Percentiles rank a stretch among this genome's conserved stretches.
phyloP scores from a whole-genome alignment of 352 stramenopile genomes.

The Globisporangium camurandrum region DNA sequence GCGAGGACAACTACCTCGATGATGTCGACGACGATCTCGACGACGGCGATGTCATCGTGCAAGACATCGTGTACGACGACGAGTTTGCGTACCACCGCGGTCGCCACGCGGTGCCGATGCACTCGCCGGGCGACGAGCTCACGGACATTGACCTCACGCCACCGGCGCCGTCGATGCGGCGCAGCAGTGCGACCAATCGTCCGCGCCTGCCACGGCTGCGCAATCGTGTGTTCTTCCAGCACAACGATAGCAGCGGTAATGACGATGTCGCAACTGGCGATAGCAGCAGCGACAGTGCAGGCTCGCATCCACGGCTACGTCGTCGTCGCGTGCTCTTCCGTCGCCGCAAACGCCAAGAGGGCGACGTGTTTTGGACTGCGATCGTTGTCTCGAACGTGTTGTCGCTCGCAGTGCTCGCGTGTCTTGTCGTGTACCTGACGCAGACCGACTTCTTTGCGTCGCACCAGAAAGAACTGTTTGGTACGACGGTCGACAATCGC shows the following conservation, averaged over 20 bases:
- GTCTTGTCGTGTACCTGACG: slow-evolving; percentile 58
- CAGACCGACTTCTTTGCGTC: slow-evolving; percentile 79
- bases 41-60: slow-evolving; percentile 4
- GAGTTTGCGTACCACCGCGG: slow-evolving; percentile 49
- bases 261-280: no score
- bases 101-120: slow-evolving; percentile 53
- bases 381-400: slow-evolving; percentile 63
- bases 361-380: slow-evolving; percentile 66
- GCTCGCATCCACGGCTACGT: slow-evolving; percentile 13
- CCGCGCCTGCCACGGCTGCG: slow-evolving; percentile 27
- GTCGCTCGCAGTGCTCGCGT: slow-evolving; percentile 55
- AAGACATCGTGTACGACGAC: slow-evolving; percentile 15
- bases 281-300: slow-evolving; percentile 20
- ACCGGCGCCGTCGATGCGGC: slow-evolving; percentile 1
- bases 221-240: slow-evolving; percentile 50
- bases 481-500: slow-evolving; percentile 70
- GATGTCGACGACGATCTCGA: slow-evolving; percentile 8
- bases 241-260: slow-evolving; percentile 19
- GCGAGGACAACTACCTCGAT: slow-evolving; percentile 8
- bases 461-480: slow-evolving; percentile 76
- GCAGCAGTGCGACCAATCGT: no score
- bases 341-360: slow-evolving; percentile 33
- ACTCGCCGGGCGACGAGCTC: slow-evolving; percentile 49
- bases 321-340: slow-evolving; percentile 54
- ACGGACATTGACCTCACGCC: slow-evolving; percentile 23